Conservation (phyloP, 2,329 filamentous ascomycete genomes). For the Dactylellina cionopaga region DNA sequence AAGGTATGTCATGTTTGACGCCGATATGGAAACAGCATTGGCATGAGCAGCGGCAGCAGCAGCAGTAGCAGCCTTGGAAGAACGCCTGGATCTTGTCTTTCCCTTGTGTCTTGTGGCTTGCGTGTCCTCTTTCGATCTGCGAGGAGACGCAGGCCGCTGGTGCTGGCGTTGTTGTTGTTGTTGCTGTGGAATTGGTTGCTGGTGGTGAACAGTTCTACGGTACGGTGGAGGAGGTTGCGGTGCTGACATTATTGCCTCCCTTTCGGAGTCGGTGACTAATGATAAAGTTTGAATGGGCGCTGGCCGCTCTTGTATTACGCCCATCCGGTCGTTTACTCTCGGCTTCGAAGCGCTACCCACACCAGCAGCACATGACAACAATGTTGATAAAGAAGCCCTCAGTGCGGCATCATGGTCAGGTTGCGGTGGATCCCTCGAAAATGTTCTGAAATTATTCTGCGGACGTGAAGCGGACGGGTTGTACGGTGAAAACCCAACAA, state of each 20-base stretch:
- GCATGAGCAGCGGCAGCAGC: not conserved
- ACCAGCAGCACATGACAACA: conserved; percentile 93
- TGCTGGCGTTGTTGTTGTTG: conserved; percentile 20
- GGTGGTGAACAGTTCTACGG: conserved; percentile 17
- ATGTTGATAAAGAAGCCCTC: conserved; percentile 89
- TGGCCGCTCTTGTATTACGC: conserved; percentile 38
- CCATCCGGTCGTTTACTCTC: conserved; percentile 35
- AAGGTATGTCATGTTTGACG: conserved; percentile 49
- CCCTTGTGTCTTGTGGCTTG: conserved; percentile 27
- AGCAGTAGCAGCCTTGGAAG: conserved; percentile 19
- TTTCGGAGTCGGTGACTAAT: conserved; percentile 45
- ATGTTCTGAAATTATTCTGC: conserved; percentile 47
- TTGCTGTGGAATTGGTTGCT: conserved; percentile 11
- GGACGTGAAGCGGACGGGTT: conserved; percentile 26
- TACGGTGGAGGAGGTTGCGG: conserved; percentile 27
- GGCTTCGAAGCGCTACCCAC: conserved; percentile 77
- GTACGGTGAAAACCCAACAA: conserved; percentile 35
- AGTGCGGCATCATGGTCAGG: conserved; percentile 93
- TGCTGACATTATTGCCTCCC: conserved; percentile 44
- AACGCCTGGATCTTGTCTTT: conserved; percentile 26
- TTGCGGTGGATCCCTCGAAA: conserved; percentile 63
- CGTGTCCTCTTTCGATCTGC: conserved; percentile 21
- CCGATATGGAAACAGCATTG: conserved; percentile 15
- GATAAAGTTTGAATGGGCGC: conserved; percentile 44
- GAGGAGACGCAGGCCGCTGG: conserved; percentile 22